These are phyloP conservation scores for Fusarium pseudonygamai DNA, from an alignment of 2,329 filamentous ascomycete species.

Conservation along the genomic window DNA sequence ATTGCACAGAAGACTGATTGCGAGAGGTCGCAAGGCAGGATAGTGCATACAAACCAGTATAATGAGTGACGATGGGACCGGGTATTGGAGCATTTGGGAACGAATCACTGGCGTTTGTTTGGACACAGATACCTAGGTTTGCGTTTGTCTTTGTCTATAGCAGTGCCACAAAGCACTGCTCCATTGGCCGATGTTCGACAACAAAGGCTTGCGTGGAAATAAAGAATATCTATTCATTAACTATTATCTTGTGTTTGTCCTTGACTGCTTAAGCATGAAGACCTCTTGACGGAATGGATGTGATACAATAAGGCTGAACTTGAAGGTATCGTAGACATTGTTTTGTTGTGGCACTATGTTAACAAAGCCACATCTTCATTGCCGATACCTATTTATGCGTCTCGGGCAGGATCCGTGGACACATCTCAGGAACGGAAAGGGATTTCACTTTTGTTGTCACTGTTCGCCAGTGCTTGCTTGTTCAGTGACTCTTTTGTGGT, in stretches of 20 bases:
- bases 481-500: background rate
- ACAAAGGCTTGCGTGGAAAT: slow-evolving; percentile 5
- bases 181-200: slow-evolving; percentile 17
- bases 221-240: background rate
- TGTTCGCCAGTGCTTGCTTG: background rate
- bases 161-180: slow-evolving; percentile 1
- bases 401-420: background rate
- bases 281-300: background rate
- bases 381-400: background rate
- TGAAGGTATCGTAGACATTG: background rate
- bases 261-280: background rate
- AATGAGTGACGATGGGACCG: slow-evolving; percentile 45
- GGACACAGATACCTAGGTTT: slow-evolving; percentile 39
- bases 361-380: background rate
- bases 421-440: background rate
- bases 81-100: slow-evolving; percentile 24
- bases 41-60: background rate
- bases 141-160: slow-evolving; percentile 18
- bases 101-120: slow-evolving; percentile 37
- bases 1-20: slow-evolving; percentile 64
- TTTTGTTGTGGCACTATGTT: background rate
- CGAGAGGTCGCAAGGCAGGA: slow-evolving; percentile 62
- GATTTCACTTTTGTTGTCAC: background rate
- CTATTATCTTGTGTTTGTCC: background rate
- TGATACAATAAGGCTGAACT: background rate